Base-by-base conservation (phyloP, 2,329 filamentous ascomycete genomes). In the Aspergillus puulaauensis region DNA sequence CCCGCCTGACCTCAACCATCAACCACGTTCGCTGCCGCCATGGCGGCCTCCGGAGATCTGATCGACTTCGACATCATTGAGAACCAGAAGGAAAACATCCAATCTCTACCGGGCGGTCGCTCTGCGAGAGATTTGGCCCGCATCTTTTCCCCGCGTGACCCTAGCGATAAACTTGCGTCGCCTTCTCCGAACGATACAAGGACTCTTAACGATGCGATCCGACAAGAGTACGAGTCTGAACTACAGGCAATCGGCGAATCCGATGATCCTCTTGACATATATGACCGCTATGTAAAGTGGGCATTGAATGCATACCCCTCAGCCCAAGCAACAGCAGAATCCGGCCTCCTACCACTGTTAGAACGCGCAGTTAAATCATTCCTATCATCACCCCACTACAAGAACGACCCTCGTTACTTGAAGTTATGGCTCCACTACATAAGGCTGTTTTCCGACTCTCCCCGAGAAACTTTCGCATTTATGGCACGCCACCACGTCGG, bases 231-330 rank as follows among this genome's bases (percentile, higher is more conserved):
- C 67, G 95, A 99, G 75, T 83, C 86, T 12, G 95, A 98, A 74
- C 77, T 98, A 17, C 82, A 86, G 44, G 85, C 81, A 48, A 87
- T 96, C 51, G 84, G 86, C 62, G 95, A 99, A 72, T 91, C 90
- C 0, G 95, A 99, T 71, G 95, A 99, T 69, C 95, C 95, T 1
- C 86, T 99, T 48, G 95, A 98, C 68, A 85, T 97, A 61, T 99
- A 91, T 78, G 93, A 98, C 73, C 88, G 95, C 72, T 99, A 99
- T 72, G 91, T 98, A 57, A 91, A 91, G 76, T 99, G 95, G 95
- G 96, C 93, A 1, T 80, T 98, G 27, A 91, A 97, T 74, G 90
- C 93, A 53, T 99, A 98, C 73, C 93, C 95, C 2, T 93, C 93
- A 0, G 90, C 93, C 23, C 93, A 97, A 78, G 91, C 93, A 54